Conservation (phyloP, 768 basidiomycete genomes). For the Xerocomellus intermedius region DNA sequence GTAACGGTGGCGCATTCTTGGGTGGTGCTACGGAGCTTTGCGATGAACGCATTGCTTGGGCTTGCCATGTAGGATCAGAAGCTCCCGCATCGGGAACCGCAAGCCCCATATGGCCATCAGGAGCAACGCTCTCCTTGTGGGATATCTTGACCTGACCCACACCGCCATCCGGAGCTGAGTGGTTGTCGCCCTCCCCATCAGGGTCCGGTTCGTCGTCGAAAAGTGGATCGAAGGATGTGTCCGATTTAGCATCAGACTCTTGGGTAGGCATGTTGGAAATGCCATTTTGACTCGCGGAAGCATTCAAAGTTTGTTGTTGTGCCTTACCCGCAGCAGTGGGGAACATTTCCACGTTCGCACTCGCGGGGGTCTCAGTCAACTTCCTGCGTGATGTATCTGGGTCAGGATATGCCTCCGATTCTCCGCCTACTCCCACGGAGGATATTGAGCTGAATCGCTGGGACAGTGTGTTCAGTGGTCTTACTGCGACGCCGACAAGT, state of each 20-base stretch:
- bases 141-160: conserved; percentile 16
- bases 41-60: conserved; percentile 26
- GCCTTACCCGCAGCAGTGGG: conserved; percentile 17
- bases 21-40: conserved; percentile 50
- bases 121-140: conserved; percentile 13
- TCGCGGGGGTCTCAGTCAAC: conserved; percentile 15
- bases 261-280: conserved; percentile 25
- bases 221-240: conserved; percentile 81
- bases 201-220: conserved; percentile 84
- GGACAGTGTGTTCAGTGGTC: conserved; percentile 52
- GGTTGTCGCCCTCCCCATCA: conserved; percentile 43
- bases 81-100: conserved; percentile 30
- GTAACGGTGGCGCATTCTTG: conserved; percentile 73
- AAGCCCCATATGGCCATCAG: conserved; percentile 20
- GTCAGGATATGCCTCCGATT: conserved; percentile 18
- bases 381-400: conserved; percentile 9
- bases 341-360: conserved; percentile 23
- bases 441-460: conserved; percentile 27
- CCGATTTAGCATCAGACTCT: conserved; percentile 67
- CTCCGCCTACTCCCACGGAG: conserved; percentile 26
- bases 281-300: conserved; percentile 24
- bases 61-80: conserved; percentile 20
- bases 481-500: conserved; percentile 74
- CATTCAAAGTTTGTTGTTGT: conserved; percentile 16
- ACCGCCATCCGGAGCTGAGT: conserved; percentile 14